Conservation (phyloP, 2,329 filamentous ascomycete species). For the Aureobasidium musti region DNA sequence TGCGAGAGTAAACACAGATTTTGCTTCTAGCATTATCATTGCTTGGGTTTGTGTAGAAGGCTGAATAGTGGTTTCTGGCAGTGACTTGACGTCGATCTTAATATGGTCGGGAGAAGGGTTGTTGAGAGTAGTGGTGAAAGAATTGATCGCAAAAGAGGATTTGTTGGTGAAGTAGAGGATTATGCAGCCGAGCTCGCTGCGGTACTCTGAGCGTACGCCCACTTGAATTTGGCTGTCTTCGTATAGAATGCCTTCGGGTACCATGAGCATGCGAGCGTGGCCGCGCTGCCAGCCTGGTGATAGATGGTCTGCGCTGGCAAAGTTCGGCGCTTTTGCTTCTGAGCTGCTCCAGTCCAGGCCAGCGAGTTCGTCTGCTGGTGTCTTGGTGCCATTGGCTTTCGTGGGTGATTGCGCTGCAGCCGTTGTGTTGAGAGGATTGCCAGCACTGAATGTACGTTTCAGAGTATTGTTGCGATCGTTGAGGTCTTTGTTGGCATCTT, state of each 20-base stretch:
- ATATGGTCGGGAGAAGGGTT: conserved; percentile 68
- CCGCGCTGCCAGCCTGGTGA: conserved; percentile 94
- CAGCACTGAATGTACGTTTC: conserved; percentile 77
- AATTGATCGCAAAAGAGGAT: conserved; percentile 73
- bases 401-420: conserved; percentile 48
- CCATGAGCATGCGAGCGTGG: conserved; percentile 78
- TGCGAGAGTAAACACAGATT: conserved; percentile 74
- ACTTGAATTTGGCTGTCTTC: conserved; percentile 94
- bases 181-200: conserved; percentile 90
- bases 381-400: conserved; percentile 42
- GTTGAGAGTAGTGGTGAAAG: conserved; percentile 92
- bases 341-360: conserved; percentile 73
- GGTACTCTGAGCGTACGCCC: conserved; percentile 89
- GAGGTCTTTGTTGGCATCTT: conserved; percentile 83
- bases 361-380: conserved; percentile 63
- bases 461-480: conserved; percentile 79
- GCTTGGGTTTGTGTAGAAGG: conserved; percentile 82
- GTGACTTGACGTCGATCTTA: conserved; percentile 81
- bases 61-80: conserved; percentile 79
- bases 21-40: conserved; percentile 91
- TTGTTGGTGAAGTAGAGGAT: conserved; percentile 98
- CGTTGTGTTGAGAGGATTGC: conserved; percentile 39
- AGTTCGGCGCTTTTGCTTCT: conserved; percentile 70
- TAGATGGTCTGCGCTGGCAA: conserved; percentile 88
- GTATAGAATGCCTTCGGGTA: conserved; percentile 83